These are phyloP conservation scores for Exophiala aquamarina DNA, from an alignment of 2,329 filamentous ascomycete species.

Conservation along the genomic window DNA sequence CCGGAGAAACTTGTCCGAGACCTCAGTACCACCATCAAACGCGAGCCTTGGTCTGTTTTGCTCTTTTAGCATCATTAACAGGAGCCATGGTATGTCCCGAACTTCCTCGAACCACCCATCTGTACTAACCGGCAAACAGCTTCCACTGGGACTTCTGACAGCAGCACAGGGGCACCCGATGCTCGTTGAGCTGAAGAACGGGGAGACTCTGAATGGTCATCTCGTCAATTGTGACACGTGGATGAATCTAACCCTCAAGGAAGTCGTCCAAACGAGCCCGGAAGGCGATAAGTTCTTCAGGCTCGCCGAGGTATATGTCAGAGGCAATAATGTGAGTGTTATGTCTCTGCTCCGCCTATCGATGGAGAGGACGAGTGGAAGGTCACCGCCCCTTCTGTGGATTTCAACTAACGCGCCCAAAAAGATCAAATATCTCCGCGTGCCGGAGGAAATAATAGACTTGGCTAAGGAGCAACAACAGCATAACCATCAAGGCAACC, in stretches of 20 bases:
- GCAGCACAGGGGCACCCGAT: conserved; percentile 97
- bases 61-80: too few species aligned
- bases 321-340: conserved; percentile 84
- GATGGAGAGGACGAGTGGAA: too few species aligned
- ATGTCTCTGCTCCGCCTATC: background rate
- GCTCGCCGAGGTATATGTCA: conserved; percentile 90
- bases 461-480: conserved; percentile 90
- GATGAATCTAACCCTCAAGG: conserved; percentile 98
- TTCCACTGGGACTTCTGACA: conserved; percentile 77
- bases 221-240: conserved; percentile 97
- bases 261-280: conserved; percentile 93
- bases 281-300: conserved; percentile 93
- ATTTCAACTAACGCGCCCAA: background rate
- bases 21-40: too few species aligned
- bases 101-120: background rate
- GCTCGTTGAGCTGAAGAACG: conserved; percentile 96
- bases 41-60: too few species aligned
- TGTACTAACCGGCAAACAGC: conserved; percentile 39
- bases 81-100: too few species aligned
- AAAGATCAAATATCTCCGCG: conserved; percentile 98
- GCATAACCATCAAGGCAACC: conserved; percentile 30
- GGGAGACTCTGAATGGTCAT: conserved; percentile 95
- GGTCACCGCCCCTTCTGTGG: background rate
- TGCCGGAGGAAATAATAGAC: conserved; percentile 96
- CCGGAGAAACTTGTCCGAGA: too few species aligned